Conservation (phyloP, 2,329 filamentous ascomycete species). For the Pseudofabraea citricarpa region DNA sequence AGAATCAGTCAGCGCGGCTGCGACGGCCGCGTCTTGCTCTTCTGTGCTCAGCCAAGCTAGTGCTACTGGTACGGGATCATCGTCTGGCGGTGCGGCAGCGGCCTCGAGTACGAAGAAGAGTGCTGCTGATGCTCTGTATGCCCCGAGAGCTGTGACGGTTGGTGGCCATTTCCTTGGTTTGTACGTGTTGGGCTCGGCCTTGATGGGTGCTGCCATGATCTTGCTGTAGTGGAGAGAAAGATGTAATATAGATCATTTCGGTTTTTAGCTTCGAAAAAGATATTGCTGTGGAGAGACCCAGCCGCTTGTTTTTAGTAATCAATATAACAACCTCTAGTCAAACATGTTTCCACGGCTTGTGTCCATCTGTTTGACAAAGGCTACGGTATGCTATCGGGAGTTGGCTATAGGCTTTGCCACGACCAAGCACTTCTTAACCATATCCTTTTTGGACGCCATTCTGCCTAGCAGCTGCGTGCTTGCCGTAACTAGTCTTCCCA, state of each 20-base stretch:
- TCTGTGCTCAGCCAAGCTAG: conserved; percentile 25
- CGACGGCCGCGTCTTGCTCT: conserved; percentile 51
- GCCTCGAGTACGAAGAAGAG: conserved; percentile 19
- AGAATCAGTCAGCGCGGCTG: conserved; percentile 42
- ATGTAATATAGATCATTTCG: background rate
- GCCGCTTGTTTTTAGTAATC: no score
- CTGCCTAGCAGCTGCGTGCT: no score
- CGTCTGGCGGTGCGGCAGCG: conserved; percentile 2
- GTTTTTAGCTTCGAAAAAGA: background rate
- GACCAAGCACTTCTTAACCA: no score
- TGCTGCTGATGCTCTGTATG: conserved; percentile 10
- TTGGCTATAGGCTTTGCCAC: no score
- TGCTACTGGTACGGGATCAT: conserved; percentile 1
- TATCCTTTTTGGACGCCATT: no score
- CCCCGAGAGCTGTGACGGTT: background rate
- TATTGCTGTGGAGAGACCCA: no score
- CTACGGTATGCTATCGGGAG: no score
- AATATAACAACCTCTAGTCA: no score
- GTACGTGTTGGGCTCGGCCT: conserved; percentile 1
- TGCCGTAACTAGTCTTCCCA: no score
- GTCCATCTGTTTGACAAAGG: no score
- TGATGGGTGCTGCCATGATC: conserved; percentile 8
- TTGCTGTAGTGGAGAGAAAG: background rate
- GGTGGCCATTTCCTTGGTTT: background rate
- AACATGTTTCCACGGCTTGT: no score